Evolutionary conservation across 1,284 basidiomycete species (phyloP).

Genomic region (Exobasidium rhododendri): DNA sequence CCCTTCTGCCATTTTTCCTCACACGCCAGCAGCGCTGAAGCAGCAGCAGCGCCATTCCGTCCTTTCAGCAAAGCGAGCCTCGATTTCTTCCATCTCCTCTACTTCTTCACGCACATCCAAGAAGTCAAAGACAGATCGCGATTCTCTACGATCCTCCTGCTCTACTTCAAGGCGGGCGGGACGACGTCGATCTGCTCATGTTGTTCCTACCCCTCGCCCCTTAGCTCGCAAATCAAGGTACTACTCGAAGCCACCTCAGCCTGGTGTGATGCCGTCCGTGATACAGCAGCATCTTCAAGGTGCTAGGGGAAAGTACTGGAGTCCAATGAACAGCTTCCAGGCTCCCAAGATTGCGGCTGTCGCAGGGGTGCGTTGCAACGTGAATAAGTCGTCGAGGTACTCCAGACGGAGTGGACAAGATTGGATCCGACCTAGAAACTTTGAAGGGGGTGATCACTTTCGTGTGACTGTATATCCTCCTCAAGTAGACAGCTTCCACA

Average conservation of each 20-base stretch:
- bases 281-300: not conserved
- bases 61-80: not conserved
- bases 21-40: not conserved
- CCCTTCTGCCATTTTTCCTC: not conserved
- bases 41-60: too few species aligned
- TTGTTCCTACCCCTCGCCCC: not conserved
- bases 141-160: too few species aligned
- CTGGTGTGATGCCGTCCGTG: not conserved
- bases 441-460: not conserved
- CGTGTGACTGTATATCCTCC: slow-evolving; percentile 2
- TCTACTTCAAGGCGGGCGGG: not conserved
- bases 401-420: not conserved
- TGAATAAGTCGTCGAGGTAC: not conserved
- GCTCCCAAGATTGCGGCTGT: not conserved
- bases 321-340: not conserved
- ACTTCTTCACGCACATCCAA: not conserved
- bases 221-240: not conserved
- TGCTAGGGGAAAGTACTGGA: not conserved
- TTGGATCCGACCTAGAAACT: not conserved
- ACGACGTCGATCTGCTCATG: not conserved
- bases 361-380: not conserved
- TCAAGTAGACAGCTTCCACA: slow-evolving; percentile 1
- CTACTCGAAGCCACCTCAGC: not conserved
- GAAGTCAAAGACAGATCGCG: not conserved
- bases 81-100: not conserved